These are phyloP conservation scores for Polysphondylium violaceum DNA, from an alignment of 78 protist genomes.

Conservation along the genomic window DNA sequence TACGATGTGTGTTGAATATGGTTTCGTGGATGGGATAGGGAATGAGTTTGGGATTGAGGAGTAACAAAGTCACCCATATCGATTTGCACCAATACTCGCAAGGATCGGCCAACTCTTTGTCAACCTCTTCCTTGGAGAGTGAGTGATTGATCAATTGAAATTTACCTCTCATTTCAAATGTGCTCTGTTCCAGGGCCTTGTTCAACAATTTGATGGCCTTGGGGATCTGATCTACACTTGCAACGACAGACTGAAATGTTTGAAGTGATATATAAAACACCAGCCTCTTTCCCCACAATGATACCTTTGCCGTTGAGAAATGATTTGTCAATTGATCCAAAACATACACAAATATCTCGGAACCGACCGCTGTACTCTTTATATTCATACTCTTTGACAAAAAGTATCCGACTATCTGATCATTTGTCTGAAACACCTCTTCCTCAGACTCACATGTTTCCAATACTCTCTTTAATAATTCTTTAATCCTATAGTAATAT, in stretches of 20 bases:
- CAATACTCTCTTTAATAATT: too few species aligned
- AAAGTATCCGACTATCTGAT: not conserved
- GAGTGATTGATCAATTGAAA: constrained; percentile 19
- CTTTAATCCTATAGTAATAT: too few species aligned
- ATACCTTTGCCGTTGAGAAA: not conserved
- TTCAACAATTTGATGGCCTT: constrained; percentile 13
- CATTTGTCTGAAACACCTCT: not conserved
- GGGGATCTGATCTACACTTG: not conserved
- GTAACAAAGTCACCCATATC: constrained; percentile 16
- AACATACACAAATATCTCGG: not conserved
- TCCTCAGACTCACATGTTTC: not conserved
- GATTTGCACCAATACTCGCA: constrained; percentile 28
- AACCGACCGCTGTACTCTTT: not conserved
- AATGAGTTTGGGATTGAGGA: not conserved
- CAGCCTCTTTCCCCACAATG: constrained; percentile 46
- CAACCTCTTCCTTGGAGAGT: not conserved
- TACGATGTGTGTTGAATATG: constrained; percentile 19
- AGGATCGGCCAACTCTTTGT: not conserved
- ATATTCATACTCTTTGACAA: not conserved
- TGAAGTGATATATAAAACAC: constrained; percentile 1
- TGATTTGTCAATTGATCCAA: not conserved
- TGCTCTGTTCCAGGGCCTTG: not conserved
- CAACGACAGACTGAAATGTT: not conserved
- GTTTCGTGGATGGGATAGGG: constrained; percentile 27
- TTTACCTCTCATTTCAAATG: constrained; percentile 1